Conservation (phyloP, 306 rosid genomes). For the Prunus mira region DNA sequence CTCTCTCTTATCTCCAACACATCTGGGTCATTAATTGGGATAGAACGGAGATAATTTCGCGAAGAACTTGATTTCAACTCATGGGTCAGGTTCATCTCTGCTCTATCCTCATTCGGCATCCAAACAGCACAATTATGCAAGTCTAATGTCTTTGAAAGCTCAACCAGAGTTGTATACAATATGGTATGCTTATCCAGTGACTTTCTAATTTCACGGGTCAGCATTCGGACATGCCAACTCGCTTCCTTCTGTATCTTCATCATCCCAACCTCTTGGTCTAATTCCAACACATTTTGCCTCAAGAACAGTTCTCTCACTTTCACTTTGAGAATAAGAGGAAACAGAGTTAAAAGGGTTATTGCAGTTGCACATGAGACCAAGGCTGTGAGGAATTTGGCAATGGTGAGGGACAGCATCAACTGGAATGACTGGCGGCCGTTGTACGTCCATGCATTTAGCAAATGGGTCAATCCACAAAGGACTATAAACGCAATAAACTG, state of each 20-base stretch:
- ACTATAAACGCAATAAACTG: conserved; percentile 44
- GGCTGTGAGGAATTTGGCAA: conserved; percentile 78
- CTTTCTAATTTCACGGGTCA: conserved; percentile 69
- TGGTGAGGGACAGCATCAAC: conserved; percentile 53
- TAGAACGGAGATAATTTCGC: conserved; percentile 29
- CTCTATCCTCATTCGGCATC: conserved; percentile 62
- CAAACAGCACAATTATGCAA: conserved; percentile 80
- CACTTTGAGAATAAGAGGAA: conserved; percentile 72
- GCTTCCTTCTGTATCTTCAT: conserved; percentile 79
- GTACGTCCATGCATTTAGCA: conserved; percentile 44
- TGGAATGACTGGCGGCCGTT: conserved; percentile 64
- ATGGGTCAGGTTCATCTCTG: conserved; percentile 61
- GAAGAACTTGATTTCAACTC: conserved; percentile 50
- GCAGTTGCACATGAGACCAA: conserved; percentile 84
- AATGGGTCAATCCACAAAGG: conserved; percentile 45
- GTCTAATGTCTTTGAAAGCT: conserved; percentile 71
- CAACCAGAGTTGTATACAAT: conserved; percentile 71
- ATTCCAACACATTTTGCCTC: conserved; percentile 68
- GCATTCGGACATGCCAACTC: conserved; percentile 82
- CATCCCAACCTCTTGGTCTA: conserved; percentile 77
- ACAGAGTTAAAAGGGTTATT: conserved; percentile 61
- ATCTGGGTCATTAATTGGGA: conserved; percentile 54
- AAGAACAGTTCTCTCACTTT: conserved; percentile 71
- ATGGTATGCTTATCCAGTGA: conserved; percentile 74
- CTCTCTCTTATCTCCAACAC: conserved; percentile 49